phyloP scores from a whole-genome alignment of 2,329 filamentous ascomycete species.

The Cordyceps militaris region DNA sequence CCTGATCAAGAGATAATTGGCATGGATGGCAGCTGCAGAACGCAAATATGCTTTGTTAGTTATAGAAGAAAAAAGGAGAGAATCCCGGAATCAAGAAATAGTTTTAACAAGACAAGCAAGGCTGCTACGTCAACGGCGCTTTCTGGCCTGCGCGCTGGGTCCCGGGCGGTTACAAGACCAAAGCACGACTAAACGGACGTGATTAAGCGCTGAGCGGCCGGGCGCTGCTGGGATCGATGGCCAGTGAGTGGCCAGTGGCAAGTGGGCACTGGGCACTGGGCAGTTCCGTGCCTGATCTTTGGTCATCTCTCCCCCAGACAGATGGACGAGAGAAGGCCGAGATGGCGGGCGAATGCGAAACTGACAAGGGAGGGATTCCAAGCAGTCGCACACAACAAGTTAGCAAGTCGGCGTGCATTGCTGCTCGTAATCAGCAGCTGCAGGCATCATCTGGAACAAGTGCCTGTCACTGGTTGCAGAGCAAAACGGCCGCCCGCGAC shows the following conservation, averaged over 20 bases:
- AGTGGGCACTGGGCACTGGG: not conserved
- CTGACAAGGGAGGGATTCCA: not conserved
- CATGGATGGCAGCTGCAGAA: too few species aligned
- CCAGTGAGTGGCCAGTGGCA: not conserved
- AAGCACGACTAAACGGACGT: not conserved
- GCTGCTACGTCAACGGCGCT: not conserved
- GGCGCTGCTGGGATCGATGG: not conserved
- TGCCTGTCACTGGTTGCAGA: not conserved
- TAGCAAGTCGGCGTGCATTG: not conserved
- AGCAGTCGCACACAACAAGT: too few species aligned
- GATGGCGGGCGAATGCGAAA: not conserved
- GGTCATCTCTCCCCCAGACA: not conserved
- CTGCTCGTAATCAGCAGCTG: not conserved
- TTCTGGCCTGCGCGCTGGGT: not conserved
- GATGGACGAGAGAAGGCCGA: not conserved
- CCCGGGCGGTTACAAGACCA: not conserved
- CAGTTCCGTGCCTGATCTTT: not conserved
- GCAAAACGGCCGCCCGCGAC: too few species aligned
- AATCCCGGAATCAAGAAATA: not conserved
- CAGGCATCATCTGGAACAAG: not conserved
- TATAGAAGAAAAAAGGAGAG: not conserved
- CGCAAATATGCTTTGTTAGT: too few species aligned
- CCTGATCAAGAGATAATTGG: too few species aligned
- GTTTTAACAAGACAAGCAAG: too few species aligned
- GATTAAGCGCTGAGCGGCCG: conserved; percentile 2